phyloP scores from a whole-genome alignment of 495 filamentous ascomycete species.

The Neurospora sp. region DNA sequence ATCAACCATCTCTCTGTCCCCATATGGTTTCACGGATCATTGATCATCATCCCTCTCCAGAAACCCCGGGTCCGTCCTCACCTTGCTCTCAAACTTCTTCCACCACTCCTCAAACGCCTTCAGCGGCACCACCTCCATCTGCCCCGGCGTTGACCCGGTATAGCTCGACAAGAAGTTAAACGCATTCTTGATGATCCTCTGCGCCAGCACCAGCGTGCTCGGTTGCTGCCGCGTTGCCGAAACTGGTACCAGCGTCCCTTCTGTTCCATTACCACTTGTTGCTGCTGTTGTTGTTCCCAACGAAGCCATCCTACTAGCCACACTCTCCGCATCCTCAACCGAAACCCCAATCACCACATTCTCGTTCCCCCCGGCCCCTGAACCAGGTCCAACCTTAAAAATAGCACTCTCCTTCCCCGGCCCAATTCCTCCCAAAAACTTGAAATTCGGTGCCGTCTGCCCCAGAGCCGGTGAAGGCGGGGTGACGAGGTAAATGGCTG shows the following conservation, averaged over 20 bases:
- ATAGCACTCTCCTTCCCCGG: slow-evolving; percentile 83
- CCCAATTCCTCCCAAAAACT: slow-evolving; percentile 77
- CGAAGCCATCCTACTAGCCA: slow-evolving; percentile 54
- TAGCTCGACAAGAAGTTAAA: slow-evolving; percentile 95
- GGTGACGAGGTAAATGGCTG: slow-evolving; percentile 73
- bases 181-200: slow-evolving; percentile 90
- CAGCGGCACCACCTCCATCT: slow-evolving; percentile 76
- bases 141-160: slow-evolving; percentile 39
- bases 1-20: background rate
- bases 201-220: slow-evolving; percentile 67
- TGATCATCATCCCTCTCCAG: slow-evolving; percentile 59
- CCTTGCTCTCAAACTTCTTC: slow-evolving; percentile 84
- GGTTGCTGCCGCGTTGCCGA: slow-evolving; percentile 18
- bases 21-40: background rate
- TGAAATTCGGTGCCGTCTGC: slow-evolving; percentile 43
- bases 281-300: slow-evolving; percentile 34
- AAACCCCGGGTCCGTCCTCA: slow-evolving; percentile 80
- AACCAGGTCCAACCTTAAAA: slow-evolving; percentile 48
- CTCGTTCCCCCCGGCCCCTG: slow-evolving; percentile 17
- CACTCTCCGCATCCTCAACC: slow-evolving; percentile 61
- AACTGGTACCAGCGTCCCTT: slow-evolving; percentile 16
- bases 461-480: slow-evolving; percentile 12
- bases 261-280: background rate
- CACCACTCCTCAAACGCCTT: slow-evolving; percentile 95
- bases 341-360: slow-evolving; percentile 66